Conservation (phyloP, 768 basidiomycete genomes). For the Cystofilobasidium macerans region DNA sequence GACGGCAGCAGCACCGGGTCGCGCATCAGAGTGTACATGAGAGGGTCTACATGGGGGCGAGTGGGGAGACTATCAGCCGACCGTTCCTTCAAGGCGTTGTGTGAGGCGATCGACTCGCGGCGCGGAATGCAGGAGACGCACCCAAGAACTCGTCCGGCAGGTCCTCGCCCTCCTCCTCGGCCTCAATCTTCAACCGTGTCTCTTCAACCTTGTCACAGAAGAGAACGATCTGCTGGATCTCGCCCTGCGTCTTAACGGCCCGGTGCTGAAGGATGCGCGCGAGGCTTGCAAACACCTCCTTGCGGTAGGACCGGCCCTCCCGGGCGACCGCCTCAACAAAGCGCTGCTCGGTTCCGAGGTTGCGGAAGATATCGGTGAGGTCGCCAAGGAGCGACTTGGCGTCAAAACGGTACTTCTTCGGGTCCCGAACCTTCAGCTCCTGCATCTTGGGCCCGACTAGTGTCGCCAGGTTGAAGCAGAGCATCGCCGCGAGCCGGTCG, state of each 20-base stretch:
- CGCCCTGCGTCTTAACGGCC: constrained; percentile 60
- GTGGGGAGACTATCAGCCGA: background rate
- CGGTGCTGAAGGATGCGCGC: constrained; percentile 53
- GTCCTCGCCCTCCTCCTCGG: constrained; percentile 70
- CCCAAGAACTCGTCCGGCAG: constrained; percentile 94
- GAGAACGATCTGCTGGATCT: constrained; percentile 56
- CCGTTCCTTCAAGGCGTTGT: too few species aligned
- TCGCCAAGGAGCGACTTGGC: constrained; percentile 72
- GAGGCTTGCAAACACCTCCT: constrained; percentile 69
- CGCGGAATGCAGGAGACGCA: constrained; percentile 37
- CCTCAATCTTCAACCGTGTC: constrained; percentile 59
- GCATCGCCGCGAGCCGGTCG: constrained; percentile 85
- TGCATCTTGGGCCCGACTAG: constrained; percentile 81
- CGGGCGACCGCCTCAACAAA: constrained; percentile 79
- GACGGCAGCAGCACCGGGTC: constrained; percentile 86
- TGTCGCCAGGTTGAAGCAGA: constrained; percentile 83
- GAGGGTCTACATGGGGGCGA: constrained; percentile 57
- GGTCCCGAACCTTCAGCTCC: constrained; percentile 71
- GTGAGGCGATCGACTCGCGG: too few species aligned
- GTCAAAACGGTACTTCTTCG: constrained; percentile 79
- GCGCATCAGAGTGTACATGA: constrained; percentile 86
- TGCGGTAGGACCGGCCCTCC: constrained; percentile 86
- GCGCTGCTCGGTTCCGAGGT: constrained; percentile 63
- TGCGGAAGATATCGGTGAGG: constrained; percentile 79
- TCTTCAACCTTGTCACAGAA: constrained; percentile 79